These are phyloP conservation scores for Malassezia psittaci DNA, from an alignment of 1,284 basidiomycete genomes.

Conservation along the genomic window DNA sequence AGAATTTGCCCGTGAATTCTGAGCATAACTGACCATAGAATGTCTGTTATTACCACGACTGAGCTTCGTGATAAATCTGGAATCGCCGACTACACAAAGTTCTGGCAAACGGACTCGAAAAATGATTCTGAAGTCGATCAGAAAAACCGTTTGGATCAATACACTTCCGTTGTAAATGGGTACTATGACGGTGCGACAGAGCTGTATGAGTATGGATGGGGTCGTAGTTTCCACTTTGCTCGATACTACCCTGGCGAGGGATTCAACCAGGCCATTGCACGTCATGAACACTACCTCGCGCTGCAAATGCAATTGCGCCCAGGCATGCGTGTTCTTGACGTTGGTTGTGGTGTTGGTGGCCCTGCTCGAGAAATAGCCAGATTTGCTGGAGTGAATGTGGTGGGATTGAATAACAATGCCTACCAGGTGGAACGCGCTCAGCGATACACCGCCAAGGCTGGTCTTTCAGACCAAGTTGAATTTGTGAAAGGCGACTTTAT, in stretches of 20 bases:
- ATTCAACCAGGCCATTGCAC: constrained; percentile 69
- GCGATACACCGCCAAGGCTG: constrained; percentile 70
- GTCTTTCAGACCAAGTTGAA: constrained; percentile 65
- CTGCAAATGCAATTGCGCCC: constrained; percentile 53
- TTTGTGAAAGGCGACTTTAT: constrained; percentile 70
- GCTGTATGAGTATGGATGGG: constrained; percentile 94
- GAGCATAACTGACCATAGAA: neutral
- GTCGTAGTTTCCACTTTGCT: constrained; percentile 90
- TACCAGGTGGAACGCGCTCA: constrained; percentile 81
- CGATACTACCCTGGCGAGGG: constrained; percentile 94
- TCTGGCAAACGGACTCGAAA: constrained; percentile 78
- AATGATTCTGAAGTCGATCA: constrained; percentile 64
- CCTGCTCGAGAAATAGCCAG: constrained; percentile 89
- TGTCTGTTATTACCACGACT: neutral
- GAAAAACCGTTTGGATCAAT: constrained; percentile 67
- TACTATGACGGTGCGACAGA: constrained; percentile 96
- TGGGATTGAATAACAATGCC: constrained; percentile 93
- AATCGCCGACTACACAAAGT: constrained; percentile 81
- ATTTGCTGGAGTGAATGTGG: constrained; percentile 75
- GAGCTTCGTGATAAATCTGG: constrained; percentile 69
- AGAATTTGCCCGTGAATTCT: neutral
- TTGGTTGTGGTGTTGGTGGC: constrained; percentile 94
- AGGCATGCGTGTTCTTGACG: constrained; percentile 91
- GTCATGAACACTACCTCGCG: constrained; percentile 98
- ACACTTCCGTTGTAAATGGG: constrained; percentile 89